Conservation (phyloP, 345 rosid genomes). For the Lepidium africanum region DNA sequence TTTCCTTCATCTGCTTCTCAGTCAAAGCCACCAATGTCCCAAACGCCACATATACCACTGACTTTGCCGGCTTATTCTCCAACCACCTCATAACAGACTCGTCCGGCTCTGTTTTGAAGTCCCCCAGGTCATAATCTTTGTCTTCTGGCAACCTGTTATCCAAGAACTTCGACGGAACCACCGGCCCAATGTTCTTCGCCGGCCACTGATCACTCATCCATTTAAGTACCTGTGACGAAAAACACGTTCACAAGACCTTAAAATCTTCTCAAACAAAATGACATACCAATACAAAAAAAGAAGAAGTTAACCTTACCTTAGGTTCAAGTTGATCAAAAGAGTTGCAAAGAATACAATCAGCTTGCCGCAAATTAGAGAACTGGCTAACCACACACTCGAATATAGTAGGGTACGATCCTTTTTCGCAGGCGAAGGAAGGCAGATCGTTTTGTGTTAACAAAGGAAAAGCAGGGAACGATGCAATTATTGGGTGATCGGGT, state of each 20-base stretch:
- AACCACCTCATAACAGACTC: slow-evolving; percentile 40
- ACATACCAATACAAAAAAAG: background rate
- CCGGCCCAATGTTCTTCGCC: slow-evolving; percentile 44
- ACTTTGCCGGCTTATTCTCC: slow-evolving; percentile 28
- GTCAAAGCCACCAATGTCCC: slow-evolving; percentile 43
- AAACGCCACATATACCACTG: slow-evolving; percentile 48
- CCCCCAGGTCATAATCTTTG: slow-evolving; percentile 43
- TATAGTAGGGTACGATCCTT: slow-evolving; percentile 12
- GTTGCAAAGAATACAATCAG: slow-evolving; percentile 39
- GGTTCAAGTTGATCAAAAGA: slow-evolving; percentile 41
- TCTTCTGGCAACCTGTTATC: slow-evolving; percentile 44
- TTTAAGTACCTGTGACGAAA: slow-evolving; percentile 25
- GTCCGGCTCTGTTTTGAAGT: slow-evolving; percentile 31
- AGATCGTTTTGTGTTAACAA: slow-evolving; percentile 31
- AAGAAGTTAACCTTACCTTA: slow-evolving; percentile 28
- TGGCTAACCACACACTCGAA: slow-evolving; percentile 1
- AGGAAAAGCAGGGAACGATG: slow-evolving; percentile 30
- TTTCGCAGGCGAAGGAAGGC: slow-evolving; percentile 33
- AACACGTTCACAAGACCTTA: background rate
- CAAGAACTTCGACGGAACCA: slow-evolving; percentile 45
- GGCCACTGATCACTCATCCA: slow-evolving; percentile 40
- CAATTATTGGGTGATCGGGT: slow-evolving; percentile 1
- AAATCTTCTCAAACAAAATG: background rate
- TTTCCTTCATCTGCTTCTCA: slow-evolving; percentile 51
- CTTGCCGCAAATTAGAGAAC: slow-evolving; percentile 32